Evolutionary conservation across 2,329 filamentous ascomycete species (phyloP).

Genomic region (Thielaviopsis punctulata): DNA sequence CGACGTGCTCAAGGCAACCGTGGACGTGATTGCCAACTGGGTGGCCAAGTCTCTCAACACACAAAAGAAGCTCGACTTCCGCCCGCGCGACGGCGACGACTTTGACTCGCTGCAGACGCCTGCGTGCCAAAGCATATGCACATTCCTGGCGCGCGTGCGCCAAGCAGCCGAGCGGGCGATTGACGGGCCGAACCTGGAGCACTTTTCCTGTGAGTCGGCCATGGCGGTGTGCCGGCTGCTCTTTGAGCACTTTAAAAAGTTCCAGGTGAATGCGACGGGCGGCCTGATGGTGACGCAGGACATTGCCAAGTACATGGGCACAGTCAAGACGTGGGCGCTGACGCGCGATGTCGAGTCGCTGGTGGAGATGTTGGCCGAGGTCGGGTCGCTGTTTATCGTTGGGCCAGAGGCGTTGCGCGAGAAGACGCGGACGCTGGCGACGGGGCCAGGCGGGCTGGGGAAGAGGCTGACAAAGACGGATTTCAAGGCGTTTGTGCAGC

Average conservation of each 20-base stretch:
- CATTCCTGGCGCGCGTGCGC: conserved; percentile 57
- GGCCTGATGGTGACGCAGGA: conserved; percentile 93
- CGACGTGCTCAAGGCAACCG: conserved; percentile 36
- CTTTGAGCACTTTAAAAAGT: conserved; percentile 87
- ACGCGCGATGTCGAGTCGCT: conserved; percentile 48
- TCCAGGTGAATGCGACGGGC: conserved; percentile 80
- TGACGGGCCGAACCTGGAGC: conserved; percentile 66
- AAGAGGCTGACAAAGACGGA: conserved; percentile 48
- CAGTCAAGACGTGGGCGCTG: conserved; percentile 68
- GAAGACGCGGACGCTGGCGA: conserved; percentile 42
- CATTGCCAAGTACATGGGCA: conserved; percentile 78
- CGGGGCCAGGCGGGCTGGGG: conserved; percentile 24
- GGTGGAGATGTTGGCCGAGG: conserved; percentile 78
- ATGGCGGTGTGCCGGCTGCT: conserved; percentile 60
- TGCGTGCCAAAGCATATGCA: conserved; percentile 66
- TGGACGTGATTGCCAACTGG: conserved; percentile 59
- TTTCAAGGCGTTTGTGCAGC: conserved; percentile 70
- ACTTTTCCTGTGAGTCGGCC: conserved; percentile 71
- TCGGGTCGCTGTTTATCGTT: conserved; percentile 91
- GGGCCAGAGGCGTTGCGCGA: conserved; percentile 62
- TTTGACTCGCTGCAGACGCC: conserved; percentile 68
- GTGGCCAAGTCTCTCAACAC: conserved; percentile 51
- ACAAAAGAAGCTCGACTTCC: conserved; percentile 81
- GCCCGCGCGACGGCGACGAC: conserved; percentile 59
- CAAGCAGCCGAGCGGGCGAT: conserved; percentile 49